Base-by-base conservation (phyloP, 2,329 filamentous ascomycete genomes). In the Emericellopsis atlantica region DNA sequence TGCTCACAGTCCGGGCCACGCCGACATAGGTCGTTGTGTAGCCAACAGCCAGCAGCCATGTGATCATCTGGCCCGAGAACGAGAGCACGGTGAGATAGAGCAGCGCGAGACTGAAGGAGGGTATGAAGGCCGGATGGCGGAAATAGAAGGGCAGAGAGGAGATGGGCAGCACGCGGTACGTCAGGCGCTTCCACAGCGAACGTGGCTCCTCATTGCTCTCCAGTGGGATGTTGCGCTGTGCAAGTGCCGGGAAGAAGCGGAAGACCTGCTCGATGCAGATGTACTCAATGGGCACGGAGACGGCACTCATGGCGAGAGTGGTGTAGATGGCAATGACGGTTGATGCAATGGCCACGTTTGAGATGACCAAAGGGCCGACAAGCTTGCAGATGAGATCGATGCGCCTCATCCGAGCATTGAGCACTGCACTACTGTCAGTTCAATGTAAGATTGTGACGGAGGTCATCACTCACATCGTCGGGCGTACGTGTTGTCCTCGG, bases 51-150 rank as follows among this genome's bases (percentile, higher is more conserved):
- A 80, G 57, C 2, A 83, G 65, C 47, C 75, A 82, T 1, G 78
- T 79, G 40, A 79, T 64, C 74, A 81, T 80, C 49, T 79, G 77
- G 0, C 74, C 75, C 1, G 64, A 61, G 47, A 79, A 77, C 6
- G 65, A 69, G 4, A 79, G 58, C 0, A 78, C 74, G 0, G 74
- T 82, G 38, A 81, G 61, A 51, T 81, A 81, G 2, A 81, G 67
- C 0, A 82, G 54, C 0, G 74, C 65, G 0, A 72, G 60, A 0
- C 77, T 62, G 39, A 83, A 65, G 0, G 78, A 83, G 0, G 79
- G 70, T 1, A 79, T 58, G 45, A 81, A 73, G 1, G 70, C 76
- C 0, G 58, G 61, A 45, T 81, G 75, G 4, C 54, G 49, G 44
- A 72, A 48, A 51, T 81, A 82, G 24, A 64, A 61, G n/a, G n/a